Conservation (phyloP, 352 stramenopile genomes). For the Globisporangium cystogenes region DNA sequence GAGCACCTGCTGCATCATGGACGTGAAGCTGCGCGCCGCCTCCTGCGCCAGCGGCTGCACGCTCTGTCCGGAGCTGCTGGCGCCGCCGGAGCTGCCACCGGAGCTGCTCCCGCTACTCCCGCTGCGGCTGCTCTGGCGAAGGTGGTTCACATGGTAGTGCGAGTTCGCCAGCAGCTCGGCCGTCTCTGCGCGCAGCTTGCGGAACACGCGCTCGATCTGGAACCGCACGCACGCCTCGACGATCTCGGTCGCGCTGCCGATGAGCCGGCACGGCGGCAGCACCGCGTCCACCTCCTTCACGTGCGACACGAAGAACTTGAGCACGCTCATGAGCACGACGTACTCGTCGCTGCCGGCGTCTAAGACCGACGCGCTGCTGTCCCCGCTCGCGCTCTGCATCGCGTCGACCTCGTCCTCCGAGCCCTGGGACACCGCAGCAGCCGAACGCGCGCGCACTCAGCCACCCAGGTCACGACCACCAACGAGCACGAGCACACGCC, state of each 20-base stretch:
- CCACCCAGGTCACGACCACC: background rate
- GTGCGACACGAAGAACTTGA: slow-evolving; percentile 69
- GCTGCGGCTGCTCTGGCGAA: slow-evolving; percentile 24
- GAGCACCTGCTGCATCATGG: slow-evolving; percentile 78
- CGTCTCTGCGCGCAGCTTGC: slow-evolving; percentile 48
- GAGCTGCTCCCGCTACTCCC: slow-evolving; percentile 13
- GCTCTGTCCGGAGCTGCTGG: slow-evolving; percentile 19
- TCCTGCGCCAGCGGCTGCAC: slow-evolving; percentile 55
- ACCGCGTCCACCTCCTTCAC: slow-evolving; percentile 50
- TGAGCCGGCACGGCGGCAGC: slow-evolving; percentile 49
- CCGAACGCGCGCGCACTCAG: background rate
- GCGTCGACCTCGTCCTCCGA: slow-evolving; percentile 39
- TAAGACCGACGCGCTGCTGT: slow-evolving; percentile 19
- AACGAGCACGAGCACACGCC: background rate
- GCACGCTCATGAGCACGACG: slow-evolving; percentile 76
- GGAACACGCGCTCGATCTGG: slow-evolving; percentile 75
- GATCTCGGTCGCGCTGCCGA: slow-evolving; percentile 38
- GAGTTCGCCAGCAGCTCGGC: slow-evolving; percentile 47
- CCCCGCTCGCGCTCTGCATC: slow-evolving; percentile 17
- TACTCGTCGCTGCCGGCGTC: slow-evolving; percentile 45
- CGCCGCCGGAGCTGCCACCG: background rate
- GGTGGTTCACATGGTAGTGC: slow-evolving; percentile 39
- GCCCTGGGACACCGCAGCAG: slow-evolving; percentile 24
- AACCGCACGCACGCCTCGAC: slow-evolving; percentile 67
- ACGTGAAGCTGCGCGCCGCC: slow-evolving; percentile 42